Percentiles rank a stretch among this genome's conserved stretches.
Evolutionary conservation across 805 yeast species (phyloP).

Genomic region (Myxozyma monticola): DNA sequence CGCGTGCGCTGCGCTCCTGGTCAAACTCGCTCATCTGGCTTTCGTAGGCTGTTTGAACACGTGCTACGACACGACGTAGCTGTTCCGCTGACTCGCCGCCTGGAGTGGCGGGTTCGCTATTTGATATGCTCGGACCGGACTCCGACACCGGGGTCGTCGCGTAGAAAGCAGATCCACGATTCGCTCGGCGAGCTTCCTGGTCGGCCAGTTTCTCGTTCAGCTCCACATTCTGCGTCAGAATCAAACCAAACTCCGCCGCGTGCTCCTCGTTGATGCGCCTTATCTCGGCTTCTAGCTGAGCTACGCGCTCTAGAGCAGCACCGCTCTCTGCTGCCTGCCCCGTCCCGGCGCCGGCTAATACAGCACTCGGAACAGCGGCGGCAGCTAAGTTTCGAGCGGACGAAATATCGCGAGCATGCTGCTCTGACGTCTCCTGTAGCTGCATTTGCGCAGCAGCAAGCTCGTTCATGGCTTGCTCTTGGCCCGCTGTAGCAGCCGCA

Average conservation of each 20-base stretch:
- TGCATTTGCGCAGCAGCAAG: no score
- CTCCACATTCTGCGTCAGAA: slow-evolving; percentile 18
- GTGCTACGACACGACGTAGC: slow-evolving; percentile 9
- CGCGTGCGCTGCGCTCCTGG: slow-evolving; percentile 14
- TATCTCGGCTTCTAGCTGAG: no score
- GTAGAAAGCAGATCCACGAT: neutral
- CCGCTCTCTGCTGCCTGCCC: neutral
- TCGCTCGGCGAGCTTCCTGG: slow-evolving; percentile 3
- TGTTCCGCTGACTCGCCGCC: neutral
- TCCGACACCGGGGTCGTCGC: neutral
- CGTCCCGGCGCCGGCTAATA: neutral
- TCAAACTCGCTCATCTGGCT: slow-evolving; percentile 14
- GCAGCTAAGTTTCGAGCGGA: no score
- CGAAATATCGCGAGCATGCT: no score
- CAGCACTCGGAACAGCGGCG: neutral
- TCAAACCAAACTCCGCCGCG: slow-evolving; percentile 13
- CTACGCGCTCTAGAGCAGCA: neutral
- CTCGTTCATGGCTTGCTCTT: neutral
- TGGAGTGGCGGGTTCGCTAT: neutral
- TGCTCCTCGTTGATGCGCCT: no score
- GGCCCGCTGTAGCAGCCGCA: neutral
- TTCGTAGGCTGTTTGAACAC: slow-evolving; percentile 14
- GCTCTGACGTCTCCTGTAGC: no score
- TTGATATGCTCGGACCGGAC: neutral
- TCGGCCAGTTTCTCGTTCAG: slow-evolving; percentile 15